Percentiles rank a stretch among this genome's conserved stretches.
Conservation (phyloP, 2,329 filamentous ascomycete genomes). For the Epichloe gansuensis region DNA sequence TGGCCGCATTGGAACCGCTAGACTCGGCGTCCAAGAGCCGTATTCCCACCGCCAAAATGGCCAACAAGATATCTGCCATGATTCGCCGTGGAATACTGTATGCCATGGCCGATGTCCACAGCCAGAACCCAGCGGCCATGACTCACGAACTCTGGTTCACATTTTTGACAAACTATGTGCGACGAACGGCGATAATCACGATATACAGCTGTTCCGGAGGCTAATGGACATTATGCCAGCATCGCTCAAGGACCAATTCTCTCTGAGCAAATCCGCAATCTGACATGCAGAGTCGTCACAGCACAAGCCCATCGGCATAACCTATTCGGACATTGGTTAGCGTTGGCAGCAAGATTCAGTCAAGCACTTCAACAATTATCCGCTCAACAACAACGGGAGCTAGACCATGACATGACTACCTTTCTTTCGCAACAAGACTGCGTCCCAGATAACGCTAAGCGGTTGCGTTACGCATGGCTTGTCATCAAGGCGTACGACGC, state of each 20-base stretch:
- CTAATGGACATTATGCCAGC: constrained; percentile 11
- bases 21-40: constrained; percentile 8
- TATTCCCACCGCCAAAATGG: constrained; percentile 7
- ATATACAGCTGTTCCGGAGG: constrained; percentile 10
- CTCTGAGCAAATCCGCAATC: constrained; percentile 5
- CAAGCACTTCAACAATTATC: constrained; percentile 8
- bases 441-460: constrained; percentile 2
- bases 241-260: constrained; percentile 7
- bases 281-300: constrained; percentile 8
- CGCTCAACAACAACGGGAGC: constrained; percentile 2
- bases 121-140: not conserved
- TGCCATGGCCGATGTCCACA: constrained; percentile 8
- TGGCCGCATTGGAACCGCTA: constrained; percentile 10
- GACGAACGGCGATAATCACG: constrained; percentile 6
- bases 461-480: constrained; percentile 13
- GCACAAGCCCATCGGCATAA: constrained; percentile 12
- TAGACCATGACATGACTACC: constrained; percentile 6
- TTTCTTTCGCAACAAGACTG: constrained; percentile 8
- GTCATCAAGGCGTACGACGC: constrained; percentile 11
- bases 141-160: constrained; percentile 11
- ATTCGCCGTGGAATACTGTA: constrained; percentile 11
- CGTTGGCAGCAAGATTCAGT: constrained; percentile 10
- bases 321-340: constrained; percentile 8
- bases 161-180: constrained; percentile 7
- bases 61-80: constrained; percentile 8